Evolutionary conservation across 208 protist species (phyloP), one percentile per base, ranked within the genome.

Genomic region (Trypanosoma melophagium): DNA sequence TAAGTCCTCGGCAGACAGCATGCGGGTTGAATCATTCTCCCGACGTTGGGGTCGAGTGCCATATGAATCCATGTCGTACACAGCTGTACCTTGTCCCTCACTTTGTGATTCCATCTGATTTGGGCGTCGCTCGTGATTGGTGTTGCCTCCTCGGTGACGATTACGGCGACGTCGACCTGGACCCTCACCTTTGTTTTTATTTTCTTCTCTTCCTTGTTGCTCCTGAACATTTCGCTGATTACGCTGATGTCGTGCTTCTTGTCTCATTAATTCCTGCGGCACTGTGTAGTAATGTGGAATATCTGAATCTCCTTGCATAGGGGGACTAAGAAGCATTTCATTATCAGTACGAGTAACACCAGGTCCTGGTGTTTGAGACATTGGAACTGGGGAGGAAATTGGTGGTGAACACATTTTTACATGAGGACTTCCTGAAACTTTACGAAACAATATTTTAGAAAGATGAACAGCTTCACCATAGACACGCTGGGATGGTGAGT

Each of bases 381-480:
- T 82, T n/a, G 84, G 68, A 57, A 89, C 51, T 24, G 91, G 91
- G 9, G 91, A 96, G 19, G 69, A 80, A 9, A 83, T 50, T n/a
- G 88, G 91, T 24, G 91, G 91, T 21, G 91, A 94, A 44, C 83
- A 78, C 21, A 85, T 75, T 12, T 70, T 70, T 57, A 78, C 54
- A 53, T 64, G 79, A 13, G 86, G 86, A 69, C 83, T 89, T 10
- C 86, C 80, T 47, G 75, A 83, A 10, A 87, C 81, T 73, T 94
- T 94, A 56, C 88, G 88, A 65, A 93, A 93, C 3, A 97, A 79
- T 42, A 97, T 96, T 56, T 93, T 95, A 41, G 74, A 90, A 56
- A 97, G 82, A 80, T 97, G 92, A 49, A 93, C 77, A 16, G 92
- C 88, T 74, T 96, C 89, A 52, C 81, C 86, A 71, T 81, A 94